Conservation (phyloP, 2,329 filamentous ascomycete species). For the Beauveria sp. region DNA sequence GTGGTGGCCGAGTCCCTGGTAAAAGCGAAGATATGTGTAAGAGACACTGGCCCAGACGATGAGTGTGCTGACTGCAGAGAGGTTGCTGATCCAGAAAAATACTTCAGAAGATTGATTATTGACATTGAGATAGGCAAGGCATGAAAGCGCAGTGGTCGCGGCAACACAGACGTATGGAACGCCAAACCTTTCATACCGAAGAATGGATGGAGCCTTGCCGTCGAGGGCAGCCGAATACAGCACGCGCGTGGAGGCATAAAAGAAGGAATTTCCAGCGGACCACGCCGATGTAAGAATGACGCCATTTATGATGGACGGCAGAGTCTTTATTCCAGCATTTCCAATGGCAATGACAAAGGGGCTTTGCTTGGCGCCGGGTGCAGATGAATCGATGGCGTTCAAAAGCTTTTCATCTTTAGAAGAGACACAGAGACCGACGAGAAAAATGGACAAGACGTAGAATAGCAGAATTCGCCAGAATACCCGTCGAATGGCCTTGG, state of each 20-base stretch:
- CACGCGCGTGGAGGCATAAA: slow-evolving; percentile 42
- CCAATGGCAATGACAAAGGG: slow-evolving; percentile 52
- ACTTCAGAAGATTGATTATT: slow-evolving; percentile 51
- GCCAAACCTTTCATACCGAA: slow-evolving; percentile 21
- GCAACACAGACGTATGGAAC: slow-evolving; percentile 25
- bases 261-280: slow-evolving; percentile 50
- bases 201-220: slow-evolving; percentile 33
- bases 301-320: slow-evolving; percentile 47
- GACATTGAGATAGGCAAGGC: slow-evolving; percentile 56
- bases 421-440: slow-evolving; percentile 29
- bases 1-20: slow-evolving; percentile 56
- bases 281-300: slow-evolving; percentile 51
- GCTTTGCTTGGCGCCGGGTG: slow-evolving; percentile 35
- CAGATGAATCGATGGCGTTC: slow-evolving; percentile 41
- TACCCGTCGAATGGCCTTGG: slow-evolving; percentile 25
- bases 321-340: slow-evolving; percentile 36
- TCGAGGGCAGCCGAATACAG: slow-evolving; percentile 39
- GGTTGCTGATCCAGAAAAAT: slow-evolving; percentile 52
- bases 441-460: slow-evolving; percentile 29
- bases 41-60: slow-evolving; percentile 62
- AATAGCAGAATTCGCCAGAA: slow-evolving; percentile 30
- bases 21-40: slow-evolving; percentile 62
- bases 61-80: slow-evolving; percentile 61
- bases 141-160: slow-evolving; percentile 43
- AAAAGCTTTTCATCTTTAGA: slow-evolving; percentile 28